phyloP scores from a whole-genome alignment of 2,329 filamentous ascomycete genomes.

The Xylaria digitata region DNA sequence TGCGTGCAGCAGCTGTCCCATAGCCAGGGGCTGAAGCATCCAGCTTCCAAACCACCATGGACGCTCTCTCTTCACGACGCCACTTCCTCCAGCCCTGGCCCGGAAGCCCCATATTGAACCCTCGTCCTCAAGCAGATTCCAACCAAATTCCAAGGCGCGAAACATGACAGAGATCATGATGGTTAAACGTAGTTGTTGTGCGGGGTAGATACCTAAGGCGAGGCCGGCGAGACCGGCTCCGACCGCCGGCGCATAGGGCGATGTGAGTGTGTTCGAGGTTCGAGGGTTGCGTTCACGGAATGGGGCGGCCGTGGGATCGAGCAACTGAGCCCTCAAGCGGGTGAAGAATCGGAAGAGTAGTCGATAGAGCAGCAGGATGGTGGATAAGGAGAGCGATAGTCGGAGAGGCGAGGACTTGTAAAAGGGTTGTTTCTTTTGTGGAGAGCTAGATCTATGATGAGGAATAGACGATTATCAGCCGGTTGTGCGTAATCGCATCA shows the following conservation, averaged over 20 bases:
- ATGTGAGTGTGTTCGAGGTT: conserved; percentile 80
- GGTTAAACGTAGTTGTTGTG: conserved; percentile 72
- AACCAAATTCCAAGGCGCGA: conserved; percentile 84
- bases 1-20: conserved; percentile 80
- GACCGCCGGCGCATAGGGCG: conserved; percentile 85
- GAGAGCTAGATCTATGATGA: conserved; percentile 39
- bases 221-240: conserved; percentile 89
- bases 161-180: conserved; percentile 85
- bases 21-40: conserved; percentile 81
- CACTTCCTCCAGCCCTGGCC: conserved; percentile 54
- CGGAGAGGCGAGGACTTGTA: conserved; percentile 77
- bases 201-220: conserved; percentile 79
- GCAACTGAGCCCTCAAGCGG: conserved; percentile 79
- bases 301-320: conserved; percentile 80
- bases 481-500: background rate
- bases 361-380: conserved; percentile 88
- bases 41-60: conserved; percentile 90
- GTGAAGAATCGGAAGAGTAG: conserved; percentile 90
- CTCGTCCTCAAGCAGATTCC: conserved; percentile 83
- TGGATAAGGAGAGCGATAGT: conserved; percentile 83
- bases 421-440: conserved; percentile 62
- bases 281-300: conserved; percentile 87
- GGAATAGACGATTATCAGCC: conserved; percentile 6
- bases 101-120: conserved; percentile 73
- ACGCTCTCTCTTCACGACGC: conserved; percentile 67